Conservation (phyloP, 192 early-diverging fungal species). For the Coemansia sp. region DNA sequence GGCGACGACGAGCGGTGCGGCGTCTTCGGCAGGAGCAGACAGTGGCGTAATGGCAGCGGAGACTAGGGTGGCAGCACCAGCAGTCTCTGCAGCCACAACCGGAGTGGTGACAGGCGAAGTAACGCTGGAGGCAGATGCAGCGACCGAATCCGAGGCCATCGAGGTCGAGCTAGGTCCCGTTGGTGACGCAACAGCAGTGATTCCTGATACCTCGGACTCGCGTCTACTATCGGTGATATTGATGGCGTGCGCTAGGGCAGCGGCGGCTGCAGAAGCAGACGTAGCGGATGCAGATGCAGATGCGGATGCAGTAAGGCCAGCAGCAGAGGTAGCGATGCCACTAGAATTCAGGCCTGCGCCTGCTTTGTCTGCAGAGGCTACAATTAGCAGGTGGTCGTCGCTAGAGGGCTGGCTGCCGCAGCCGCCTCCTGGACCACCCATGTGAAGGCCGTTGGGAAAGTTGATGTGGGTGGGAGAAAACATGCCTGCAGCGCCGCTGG, state of each 20-base stretch:
- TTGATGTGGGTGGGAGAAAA: background rate
- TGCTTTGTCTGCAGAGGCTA: background rate
- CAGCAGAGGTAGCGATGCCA: background rate
- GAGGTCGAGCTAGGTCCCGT: constrained; percentile 17
- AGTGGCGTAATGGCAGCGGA: constrained; percentile 6
- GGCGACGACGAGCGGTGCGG: background rate
- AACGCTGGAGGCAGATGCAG: constrained; percentile 19
- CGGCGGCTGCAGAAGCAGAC: constrained; percentile 15
- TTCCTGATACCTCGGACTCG: constrained; percentile 49
- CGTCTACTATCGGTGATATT: constrained; percentile 52
- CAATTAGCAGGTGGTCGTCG: background rate
- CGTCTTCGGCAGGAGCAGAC: constrained; percentile 2
- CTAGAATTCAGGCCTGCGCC: background rate
- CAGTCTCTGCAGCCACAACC: constrained; percentile 1
- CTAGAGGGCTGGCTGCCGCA: background rate
- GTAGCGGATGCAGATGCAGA: background rate
- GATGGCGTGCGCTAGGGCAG: constrained; percentile 27
- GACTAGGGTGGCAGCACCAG: constrained; percentile 12
- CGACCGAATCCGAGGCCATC: constrained; percentile 13
- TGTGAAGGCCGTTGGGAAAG: background rate
- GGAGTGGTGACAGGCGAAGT: constrained; percentile 33
- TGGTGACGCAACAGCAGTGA: constrained; percentile 51
- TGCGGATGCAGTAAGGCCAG: background rate
- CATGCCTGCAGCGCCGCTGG: constrained; percentile 2
- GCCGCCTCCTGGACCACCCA: background rate